Base-by-base conservation (phyloP, 2,329 filamentous ascomycete genomes). In the Exophiala sp. region DNA sequence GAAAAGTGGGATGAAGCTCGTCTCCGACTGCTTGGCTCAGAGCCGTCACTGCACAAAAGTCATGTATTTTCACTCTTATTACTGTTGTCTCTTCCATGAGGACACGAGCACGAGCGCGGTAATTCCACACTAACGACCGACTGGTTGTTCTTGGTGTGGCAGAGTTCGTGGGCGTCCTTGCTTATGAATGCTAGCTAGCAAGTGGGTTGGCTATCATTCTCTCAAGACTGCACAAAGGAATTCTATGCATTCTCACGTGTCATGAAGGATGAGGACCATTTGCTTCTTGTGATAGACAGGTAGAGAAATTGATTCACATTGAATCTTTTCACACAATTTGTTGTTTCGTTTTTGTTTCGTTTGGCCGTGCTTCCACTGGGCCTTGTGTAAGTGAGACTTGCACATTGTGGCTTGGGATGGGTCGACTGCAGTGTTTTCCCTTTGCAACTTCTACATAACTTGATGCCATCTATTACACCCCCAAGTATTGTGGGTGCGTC, bases 1-100 rank as follows among this genome's bases (percentile, higher is more conserved):
- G 59, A 60, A 62, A 62, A 60, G 59, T 59, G 59, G 59, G 59
- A 62, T 62, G 59, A 62, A 58, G 58, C 58, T 29, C 49, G 52
- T 51, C 51, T 58, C 57, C 51, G 59, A 62, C 59, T 57, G 58
- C 59, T 62, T 62, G 59, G 50, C 59, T 62, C 58, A 56, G 48
- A 34, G 43, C 46, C 50, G 53, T 48, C 49, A 52, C 51, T 38
- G 47, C 42, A 14, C 38, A 34, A 56, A 59, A 57, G 53, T 52
- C 53, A 52, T 56, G 56, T 58, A 52, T 48, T 52, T 55, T 46
- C 43, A 32, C 43, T 42, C 35, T 48, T 43, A 21, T 48, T 38
- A 24, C 37, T 48, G 27, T 40, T 38, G 46, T 46, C 39, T 56
- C 22, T 52, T 37, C 30, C 42, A 43, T 35, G 46, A 46, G 51